Conservation (phyloP, 192 early-diverging fungal species). For the Physocladia obscura region DNA sequence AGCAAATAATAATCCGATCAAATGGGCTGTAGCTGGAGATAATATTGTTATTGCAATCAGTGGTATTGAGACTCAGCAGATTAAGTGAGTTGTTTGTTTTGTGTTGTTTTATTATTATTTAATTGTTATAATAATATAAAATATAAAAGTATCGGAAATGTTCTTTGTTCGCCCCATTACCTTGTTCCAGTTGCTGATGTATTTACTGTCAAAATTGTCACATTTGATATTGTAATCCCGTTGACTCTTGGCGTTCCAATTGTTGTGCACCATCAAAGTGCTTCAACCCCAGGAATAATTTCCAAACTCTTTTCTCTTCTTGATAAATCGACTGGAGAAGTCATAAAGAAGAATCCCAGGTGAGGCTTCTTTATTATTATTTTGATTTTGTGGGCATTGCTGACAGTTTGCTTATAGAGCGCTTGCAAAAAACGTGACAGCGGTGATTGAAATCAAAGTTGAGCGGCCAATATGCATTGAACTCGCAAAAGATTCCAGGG, state of each 20-base stretch:
- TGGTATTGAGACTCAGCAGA: slow-evolving; percentile 70
- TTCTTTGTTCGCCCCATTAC: slow-evolving; percentile 69
- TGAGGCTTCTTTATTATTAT: slow-evolving; percentile 23
- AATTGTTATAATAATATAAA: not conserved
- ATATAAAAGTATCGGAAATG: slow-evolving; percentile 68
- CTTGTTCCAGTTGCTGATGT: slow-evolving; percentile 77
- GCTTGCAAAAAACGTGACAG: slow-evolving; percentile 61
- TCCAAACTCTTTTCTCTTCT: slow-evolving; percentile 73
- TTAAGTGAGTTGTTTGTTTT: slow-evolving; percentile 51
- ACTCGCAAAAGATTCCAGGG: slow-evolving; percentile 79
- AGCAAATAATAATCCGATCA: slow-evolving; percentile 62
- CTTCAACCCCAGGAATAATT: slow-evolving; percentile 76
- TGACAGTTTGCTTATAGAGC: slow-evolving; percentile 46
- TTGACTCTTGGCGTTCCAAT: slow-evolving; percentile 89
- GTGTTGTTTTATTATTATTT: no score
- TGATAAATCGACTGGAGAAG: slow-evolving; percentile 79
- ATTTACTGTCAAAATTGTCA: slow-evolving; percentile 84
- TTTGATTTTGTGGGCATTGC: slow-evolving; percentile 38
- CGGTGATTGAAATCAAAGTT: slow-evolving; percentile 77
- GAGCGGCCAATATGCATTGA: slow-evolving; percentile 82
- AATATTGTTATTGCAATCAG: slow-evolving; percentile 73
- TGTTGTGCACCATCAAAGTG: slow-evolving; percentile 82
- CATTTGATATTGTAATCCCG: slow-evolving; percentile 90
- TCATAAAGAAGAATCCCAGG: slow-evolving; percentile 82
- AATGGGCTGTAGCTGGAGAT: slow-evolving; percentile 96